Conservation (phyloP, 495 filamentous ascomycete genomes). For the Penicillium waksmanii region DNA sequence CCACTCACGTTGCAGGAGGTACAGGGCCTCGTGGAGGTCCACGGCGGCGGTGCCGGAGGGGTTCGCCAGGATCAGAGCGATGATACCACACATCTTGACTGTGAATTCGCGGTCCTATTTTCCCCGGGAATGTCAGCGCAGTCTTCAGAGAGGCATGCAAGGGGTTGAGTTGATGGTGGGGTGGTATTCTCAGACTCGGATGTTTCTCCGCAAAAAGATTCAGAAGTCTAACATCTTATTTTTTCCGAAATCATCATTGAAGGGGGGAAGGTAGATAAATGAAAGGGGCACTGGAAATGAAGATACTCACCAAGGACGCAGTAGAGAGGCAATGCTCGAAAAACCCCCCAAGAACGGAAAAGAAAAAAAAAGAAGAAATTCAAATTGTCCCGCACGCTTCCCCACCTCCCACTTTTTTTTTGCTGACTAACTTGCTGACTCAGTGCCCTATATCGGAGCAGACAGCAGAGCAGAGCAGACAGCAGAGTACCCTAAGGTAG, state of each 20-base stretch:
- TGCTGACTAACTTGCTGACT: conserved; percentile 6
- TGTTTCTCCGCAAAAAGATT: conserved; percentile 49
- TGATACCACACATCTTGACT: conserved; percentile 80
- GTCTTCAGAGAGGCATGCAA: not conserved
- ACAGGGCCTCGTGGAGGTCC: conserved; percentile 87
- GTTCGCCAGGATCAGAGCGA: conserved; percentile 78
- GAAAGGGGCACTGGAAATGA: not conserved
- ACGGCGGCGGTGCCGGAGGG: conserved; percentile 65
- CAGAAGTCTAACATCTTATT: conserved; percentile 58
- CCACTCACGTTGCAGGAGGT: conserved; percentile 73
- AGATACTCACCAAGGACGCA: conserved; percentile 26
- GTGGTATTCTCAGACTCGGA: conserved; percentile 41
- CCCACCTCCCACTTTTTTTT: conserved; percentile 28
- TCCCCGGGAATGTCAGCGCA: not conserved
- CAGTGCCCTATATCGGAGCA: conserved; percentile 5
- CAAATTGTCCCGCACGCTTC: conserved; percentile 19
- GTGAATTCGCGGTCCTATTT: conserved; percentile 1
- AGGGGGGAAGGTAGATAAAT: conserved; percentile 7
- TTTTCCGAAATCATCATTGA: conserved; percentile 50
- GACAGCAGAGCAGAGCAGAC: not conserved
- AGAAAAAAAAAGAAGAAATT: conserved; percentile 21
- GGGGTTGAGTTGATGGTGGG: conserved; percentile 17
- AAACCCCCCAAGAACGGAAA: conserved; percentile 22
- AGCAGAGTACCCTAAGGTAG: not conserved
- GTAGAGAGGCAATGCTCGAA: conserved; percentile 18